phyloP scores from a whole-genome alignment of 1,284 basidiomycete species.

The Malassezia slooffiae region DNA sequence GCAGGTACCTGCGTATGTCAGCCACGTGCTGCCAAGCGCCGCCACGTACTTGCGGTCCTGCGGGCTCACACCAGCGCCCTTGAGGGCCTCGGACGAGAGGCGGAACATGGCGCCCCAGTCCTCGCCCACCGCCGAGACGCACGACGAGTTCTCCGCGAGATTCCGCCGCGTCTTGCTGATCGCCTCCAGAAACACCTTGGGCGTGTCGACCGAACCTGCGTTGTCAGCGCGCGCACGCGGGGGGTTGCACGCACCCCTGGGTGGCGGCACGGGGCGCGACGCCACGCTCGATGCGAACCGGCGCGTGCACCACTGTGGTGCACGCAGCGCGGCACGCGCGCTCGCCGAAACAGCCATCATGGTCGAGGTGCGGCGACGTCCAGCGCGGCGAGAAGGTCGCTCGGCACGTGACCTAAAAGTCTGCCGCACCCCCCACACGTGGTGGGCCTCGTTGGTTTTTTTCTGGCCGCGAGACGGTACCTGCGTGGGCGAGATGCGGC shows the following conservation, averaged over 20 bases:
- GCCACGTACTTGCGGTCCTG: slow-evolving; percentile 54
- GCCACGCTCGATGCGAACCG: slow-evolving; percentile 4
- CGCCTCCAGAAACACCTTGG: slow-evolving; percentile 55
- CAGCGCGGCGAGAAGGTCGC: too few species aligned
- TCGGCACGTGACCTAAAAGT: too few species aligned
- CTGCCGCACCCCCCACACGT: too few species aligned
- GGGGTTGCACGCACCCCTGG: slow-evolving; percentile 3
- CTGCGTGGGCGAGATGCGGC: too few species aligned
- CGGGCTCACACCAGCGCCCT: slow-evolving; percentile 57
- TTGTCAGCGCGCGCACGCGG: not conserved
- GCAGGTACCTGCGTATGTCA: slow-evolving; percentile 63
- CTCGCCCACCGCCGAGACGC: slow-evolving; percentile 47
- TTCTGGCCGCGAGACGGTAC: too few species aligned
- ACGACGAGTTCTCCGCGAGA: slow-evolving; percentile 45
- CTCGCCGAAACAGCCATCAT: too few species aligned
- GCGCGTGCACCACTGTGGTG: too few species aligned
- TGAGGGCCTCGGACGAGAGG: slow-evolving; percentile 54
- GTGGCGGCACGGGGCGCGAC: not conserved
- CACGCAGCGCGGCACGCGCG: too few species aligned
- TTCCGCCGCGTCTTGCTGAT: slow-evolving; percentile 64
- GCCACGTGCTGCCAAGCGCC: too few species aligned
- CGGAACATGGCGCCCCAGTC: slow-evolving; percentile 62
- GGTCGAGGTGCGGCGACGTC: too few species aligned
- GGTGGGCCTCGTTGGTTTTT: too few species aligned
- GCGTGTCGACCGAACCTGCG: slow-evolving; percentile 5